Conservation (phyloP, 2,329 filamentous ascomycete species). For the Ampelomyces quisqualis region DNA sequence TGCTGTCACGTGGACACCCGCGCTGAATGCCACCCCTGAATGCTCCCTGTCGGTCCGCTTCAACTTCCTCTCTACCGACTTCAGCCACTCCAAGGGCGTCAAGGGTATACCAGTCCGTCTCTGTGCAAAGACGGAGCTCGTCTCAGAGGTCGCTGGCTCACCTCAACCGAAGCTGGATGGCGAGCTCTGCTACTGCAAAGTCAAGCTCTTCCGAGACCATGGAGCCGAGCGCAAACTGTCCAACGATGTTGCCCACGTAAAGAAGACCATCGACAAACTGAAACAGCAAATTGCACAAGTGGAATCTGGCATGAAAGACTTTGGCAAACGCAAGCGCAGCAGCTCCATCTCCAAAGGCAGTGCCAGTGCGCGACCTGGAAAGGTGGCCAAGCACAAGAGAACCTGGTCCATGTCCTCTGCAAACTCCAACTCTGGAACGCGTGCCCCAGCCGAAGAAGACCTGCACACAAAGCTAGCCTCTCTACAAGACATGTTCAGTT, state of each 20-base stretch:
- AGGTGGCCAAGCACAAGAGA: conserved; percentile 84
- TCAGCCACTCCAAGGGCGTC: conserved; percentile 97
- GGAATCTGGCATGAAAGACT: conserved; percentile 60
- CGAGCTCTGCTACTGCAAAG: conserved; percentile 92
- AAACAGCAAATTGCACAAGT: conserved; percentile 88
- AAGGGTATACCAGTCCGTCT: conserved; percentile 94
- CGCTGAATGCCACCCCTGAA: conserved; percentile 66
- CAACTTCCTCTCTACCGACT: conserved; percentile 98
- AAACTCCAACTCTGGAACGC: conserved; percentile 46
- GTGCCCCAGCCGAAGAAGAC: conserved; percentile 62
- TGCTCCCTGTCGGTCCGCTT: conserved; percentile 90
- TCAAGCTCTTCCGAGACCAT: conserved; percentile 95
- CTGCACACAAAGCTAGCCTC: conserved; percentile 75
- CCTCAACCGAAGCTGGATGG: conserved; percentile 47
- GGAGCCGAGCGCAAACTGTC: conserved; percentile 92
- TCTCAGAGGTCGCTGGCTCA: conserved; percentile 56
- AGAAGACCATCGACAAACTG: conserved; percentile 93
- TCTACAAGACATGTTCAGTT: conserved; percentile 85
- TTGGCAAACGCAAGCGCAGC: conserved; percentile 63
- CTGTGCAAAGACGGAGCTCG: conserved; percentile 81
- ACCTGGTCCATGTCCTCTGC: conserved; percentile 92
- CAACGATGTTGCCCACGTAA: conserved; percentile 91
- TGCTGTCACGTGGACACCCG: conserved; percentile 81
- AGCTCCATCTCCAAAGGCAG: conserved; percentile 51
- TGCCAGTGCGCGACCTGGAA: conserved; percentile 66